phyloP scores from a whole-genome alignment of 2,329 filamentous ascomycete genomes.

The Phaeoacremonium minimum region DNA sequence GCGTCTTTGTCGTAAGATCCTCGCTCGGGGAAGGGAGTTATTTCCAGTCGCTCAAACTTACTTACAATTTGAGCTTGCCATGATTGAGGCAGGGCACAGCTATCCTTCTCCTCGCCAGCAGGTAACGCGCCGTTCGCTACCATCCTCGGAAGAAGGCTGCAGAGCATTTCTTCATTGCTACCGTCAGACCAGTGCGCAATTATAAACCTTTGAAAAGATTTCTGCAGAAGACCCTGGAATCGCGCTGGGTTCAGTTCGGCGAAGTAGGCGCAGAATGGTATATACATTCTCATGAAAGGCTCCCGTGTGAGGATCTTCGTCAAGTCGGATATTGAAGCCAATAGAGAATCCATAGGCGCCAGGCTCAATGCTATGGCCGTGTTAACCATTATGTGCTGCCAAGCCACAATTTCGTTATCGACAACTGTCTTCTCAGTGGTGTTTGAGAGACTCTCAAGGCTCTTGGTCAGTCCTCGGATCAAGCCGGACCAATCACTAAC shows the following conservation, averaged over 20 bases:
- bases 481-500: slow-evolving; percentile 68
- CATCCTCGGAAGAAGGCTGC: slow-evolving; percentile 64
- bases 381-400: slow-evolving; percentile 54
- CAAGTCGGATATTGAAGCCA: slow-evolving; percentile 64
- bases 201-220: slow-evolving; percentile 82
- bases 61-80: slow-evolving; percentile 72
- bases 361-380: slow-evolving; percentile 66
- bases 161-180: slow-evolving; percentile 63
- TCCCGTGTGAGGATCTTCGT: slow-evolving; percentile 62
- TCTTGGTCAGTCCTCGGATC: slow-evolving; percentile 48
- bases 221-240: slow-evolving; percentile 75
- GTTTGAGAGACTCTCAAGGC: slow-evolving; percentile 45
- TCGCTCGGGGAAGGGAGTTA: slow-evolving; percentile 61
- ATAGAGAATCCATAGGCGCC: slow-evolving; percentile 73
- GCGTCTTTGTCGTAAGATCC: slow-evolving; percentile 59
- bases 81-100: slow-evolving; percentile 54
- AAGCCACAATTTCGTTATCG: slow-evolving; percentile 38
- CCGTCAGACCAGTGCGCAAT: slow-evolving; percentile 66
- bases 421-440: slow-evolving; percentile 26
- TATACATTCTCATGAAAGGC: slow-evolving; percentile 66
- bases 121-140: slow-evolving; percentile 52
- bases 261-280: slow-evolving; percentile 80
- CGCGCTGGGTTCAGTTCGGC: slow-evolving; percentile 68
- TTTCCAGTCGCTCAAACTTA: slow-evolving; percentile 62
- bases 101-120: slow-evolving; percentile 44